Base-by-base conservation (phyloP, 371 early-diverging fungal genomes). In the Rhizopus delemar region DNA sequence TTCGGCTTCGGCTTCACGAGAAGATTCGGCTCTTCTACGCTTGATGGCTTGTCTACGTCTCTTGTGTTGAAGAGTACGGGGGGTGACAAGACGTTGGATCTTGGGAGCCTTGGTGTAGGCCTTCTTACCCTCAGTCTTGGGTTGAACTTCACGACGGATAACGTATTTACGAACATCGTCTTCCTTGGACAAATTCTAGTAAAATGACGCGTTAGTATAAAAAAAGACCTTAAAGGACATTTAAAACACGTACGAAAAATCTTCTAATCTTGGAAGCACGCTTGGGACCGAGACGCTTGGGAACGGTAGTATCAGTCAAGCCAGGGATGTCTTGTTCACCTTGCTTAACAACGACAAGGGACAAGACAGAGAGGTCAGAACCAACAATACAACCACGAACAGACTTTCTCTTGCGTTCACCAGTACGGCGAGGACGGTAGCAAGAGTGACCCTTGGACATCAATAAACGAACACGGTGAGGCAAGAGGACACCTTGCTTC, bases 301-400 rank as follows among this genome's bases (percentile, higher is more conserved):
- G 95, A 53, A 89, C 86, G 52, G 89, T 82, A 68, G 75, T 84
- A 82, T 99, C 98, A 73, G 98, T 99, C 63, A 99, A 86, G 57
- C 98, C 99, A 61, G 94, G 92, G 70, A 99, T 92, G 56, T 93
- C 91, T 63, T 85, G 82, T 77, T 96, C 97, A 71, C 98, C 96
- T 84, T 95, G 92, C 90, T 97, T 96, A 70, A 97, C 91, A 68
- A 99, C 86, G 74, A 91, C 90, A 60, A 99, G 84, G 67, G 96
- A 92, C 59, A 99, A 83, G 61, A 93, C 99, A 43, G 97, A 75
- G 62, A 97, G 90, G 81, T 99, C 99, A 69, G 90, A 81, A 57
- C 89, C 96, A 70, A 99, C 97, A 70, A 99, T 98, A 86, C 97
- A 97, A 73, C 99, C 99, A 63, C 99, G 93, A 71, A 99, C 98